A percentile compares a stretch with the other conserved stretches of the same genome.
Conservation (phyloP, 2,329 filamentous ascomycete species). For the Blastomyces gilchristii region DNA sequence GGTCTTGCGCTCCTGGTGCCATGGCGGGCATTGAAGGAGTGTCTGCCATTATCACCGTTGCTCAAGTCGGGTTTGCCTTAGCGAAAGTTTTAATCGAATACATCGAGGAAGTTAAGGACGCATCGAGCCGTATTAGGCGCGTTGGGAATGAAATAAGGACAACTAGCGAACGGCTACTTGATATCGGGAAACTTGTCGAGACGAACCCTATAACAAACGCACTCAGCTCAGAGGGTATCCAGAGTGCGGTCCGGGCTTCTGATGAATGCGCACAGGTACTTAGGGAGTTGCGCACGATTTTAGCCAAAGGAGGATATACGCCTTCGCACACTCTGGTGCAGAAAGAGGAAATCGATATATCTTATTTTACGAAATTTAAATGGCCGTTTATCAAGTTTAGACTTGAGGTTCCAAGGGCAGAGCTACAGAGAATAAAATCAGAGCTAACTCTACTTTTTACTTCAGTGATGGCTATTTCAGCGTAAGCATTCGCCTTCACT, state of each 20-base stretch:
- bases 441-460: constrained; percentile 11
- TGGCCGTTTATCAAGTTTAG: constrained; percentile 15
- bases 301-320: constrained; percentile 9
- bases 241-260: constrained; percentile 13
- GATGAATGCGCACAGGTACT: constrained; percentile 10
- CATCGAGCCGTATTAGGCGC: constrained; percentile 7
- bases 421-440: constrained; percentile 12
- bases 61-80: constrained; percentile 15
- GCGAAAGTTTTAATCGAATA: constrained; percentile 16
- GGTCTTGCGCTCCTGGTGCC: background rate
- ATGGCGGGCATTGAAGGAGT: constrained; percentile 14
- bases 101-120: constrained; percentile 12
- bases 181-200: constrained; percentile 11
- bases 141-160: constrained; percentile 10
- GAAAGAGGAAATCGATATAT: constrained; percentile 10
- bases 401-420: constrained; percentile 11
- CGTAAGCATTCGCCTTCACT: background rate
- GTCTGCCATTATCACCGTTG: constrained; percentile 13
- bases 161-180: constrained; percentile 12
- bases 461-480: constrained; percentile 11
- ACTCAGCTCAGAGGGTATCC: constrained; percentile 11
- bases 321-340: background rate
- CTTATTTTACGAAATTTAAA: constrained; percentile 9
- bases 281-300: constrained; percentile 8
- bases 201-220: constrained; percentile 6